Evolutionary conservation across 768 basidiomycete genomes (phyloP).

Genomic region (Termitomyces sp.): DNA sequence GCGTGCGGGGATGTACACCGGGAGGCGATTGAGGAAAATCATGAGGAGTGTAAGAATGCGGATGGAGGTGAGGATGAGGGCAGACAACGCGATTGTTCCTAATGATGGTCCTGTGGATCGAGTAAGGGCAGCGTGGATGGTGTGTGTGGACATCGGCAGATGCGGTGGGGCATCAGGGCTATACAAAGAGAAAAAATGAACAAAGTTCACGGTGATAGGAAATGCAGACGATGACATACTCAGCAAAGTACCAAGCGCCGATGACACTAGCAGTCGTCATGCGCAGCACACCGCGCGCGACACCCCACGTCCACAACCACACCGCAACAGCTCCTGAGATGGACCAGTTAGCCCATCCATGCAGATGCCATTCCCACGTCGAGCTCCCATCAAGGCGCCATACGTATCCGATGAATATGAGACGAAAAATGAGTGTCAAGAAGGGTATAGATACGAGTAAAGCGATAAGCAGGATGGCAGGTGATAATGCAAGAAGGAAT

Average conservation of each 20-base stretch:
- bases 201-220: not conserved
- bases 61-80: constrained; percentile 73
- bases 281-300: constrained; percentile 76
- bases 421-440: constrained; percentile 72
- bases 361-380: constrained; percentile 39
- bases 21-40: constrained; percentile 52
- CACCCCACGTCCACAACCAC: constrained; percentile 78
- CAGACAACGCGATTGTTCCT: constrained; percentile 75
- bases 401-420: constrained; percentile 67
- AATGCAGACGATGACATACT: constrained; percentile 33
- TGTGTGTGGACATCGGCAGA: constrained; percentile 61
- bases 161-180: constrained; percentile 39
- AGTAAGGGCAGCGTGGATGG: constrained; percentile 73
- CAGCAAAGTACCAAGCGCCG: constrained; percentile 87
- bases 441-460: constrained; percentile 78
- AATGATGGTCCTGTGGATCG: constrained; percentile 81
- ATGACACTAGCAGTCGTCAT: constrained; percentile 80
- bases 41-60: constrained; percentile 53
- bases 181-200: constrained; percentile 1
- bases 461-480: constrained; percentile 63
- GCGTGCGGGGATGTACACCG: constrained; percentile 50
- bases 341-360: constrained; percentile 40
- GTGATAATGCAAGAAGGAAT: constrained; percentile 73
- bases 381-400: constrained; percentile 20
- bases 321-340: constrained; percentile 52